Conservation (phyloP, 2,329 filamentous ascomycete genomes). For the Amauroascus verrucosus region DNA sequence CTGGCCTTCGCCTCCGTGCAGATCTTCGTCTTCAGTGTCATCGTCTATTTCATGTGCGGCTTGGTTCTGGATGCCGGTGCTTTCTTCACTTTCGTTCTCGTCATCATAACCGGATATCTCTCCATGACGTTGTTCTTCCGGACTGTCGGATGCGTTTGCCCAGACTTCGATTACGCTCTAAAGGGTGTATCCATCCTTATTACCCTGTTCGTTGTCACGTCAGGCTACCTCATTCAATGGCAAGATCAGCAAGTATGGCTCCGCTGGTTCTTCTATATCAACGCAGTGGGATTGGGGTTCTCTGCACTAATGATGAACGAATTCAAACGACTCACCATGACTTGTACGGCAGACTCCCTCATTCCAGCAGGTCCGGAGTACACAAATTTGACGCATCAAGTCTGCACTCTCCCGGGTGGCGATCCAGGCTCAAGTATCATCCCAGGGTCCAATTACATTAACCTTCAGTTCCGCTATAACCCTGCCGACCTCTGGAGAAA, state of each 20-base stretch:
- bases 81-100: constrained; percentile 78
- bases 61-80: constrained; percentile 60
- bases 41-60: constrained; percentile 80
- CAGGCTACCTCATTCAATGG: constrained; percentile 38
- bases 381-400: constrained; percentile 31
- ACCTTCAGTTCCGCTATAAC: constrained; percentile 47
- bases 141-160: constrained; percentile 62
- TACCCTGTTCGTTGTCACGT: constrained; percentile 47
- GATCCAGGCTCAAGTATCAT: constrained; percentile 44
- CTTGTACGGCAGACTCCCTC: constrained; percentile 33
- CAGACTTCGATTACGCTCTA: constrained; percentile 76
- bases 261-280: constrained; percentile 71
- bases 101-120: constrained; percentile 67
- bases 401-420: constrained; percentile 58
- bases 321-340: constrained; percentile 56
- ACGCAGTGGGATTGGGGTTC: constrained; percentile 71
- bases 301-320: constrained; percentile 76
- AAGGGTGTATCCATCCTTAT: constrained; percentile 72
- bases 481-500: constrained; percentile 57
- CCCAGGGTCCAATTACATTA: constrained; percentile 49
- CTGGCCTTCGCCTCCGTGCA: constrained; percentile 74
- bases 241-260: constrained; percentile 56
- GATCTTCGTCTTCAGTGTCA: constrained; percentile 63
- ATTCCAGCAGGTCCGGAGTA: constrained; percentile 38
- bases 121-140: constrained; percentile 82